Evolutionary conservation across 2,329 filamentous ascomycete genomes (phyloP).

Genomic region (Epichloe baconii): DNA sequence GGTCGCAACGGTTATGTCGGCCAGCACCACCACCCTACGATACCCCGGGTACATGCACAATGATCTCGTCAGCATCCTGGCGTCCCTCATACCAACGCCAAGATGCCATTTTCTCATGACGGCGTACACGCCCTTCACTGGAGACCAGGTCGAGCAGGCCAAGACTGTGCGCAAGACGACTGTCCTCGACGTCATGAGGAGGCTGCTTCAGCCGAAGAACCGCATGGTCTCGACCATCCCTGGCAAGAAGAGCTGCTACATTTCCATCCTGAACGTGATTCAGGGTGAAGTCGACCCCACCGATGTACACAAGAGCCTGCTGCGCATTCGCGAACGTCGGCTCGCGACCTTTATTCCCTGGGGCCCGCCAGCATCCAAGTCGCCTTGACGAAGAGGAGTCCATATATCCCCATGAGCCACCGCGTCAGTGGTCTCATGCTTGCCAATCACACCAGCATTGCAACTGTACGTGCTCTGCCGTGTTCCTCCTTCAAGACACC

Average conservation of each 20-base stretch:
- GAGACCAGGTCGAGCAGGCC: constrained; percentile 89
- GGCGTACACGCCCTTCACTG: constrained; percentile 94
- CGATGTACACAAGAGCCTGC: constrained; percentile 93
- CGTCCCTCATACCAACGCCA: constrained; percentile 89
- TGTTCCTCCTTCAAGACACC: no score
- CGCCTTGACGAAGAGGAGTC: constrained; percentile 88
- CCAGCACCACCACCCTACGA: constrained; percentile 86
- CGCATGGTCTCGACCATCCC: constrained; percentile 96
- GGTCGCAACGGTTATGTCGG: constrained; percentile 96
- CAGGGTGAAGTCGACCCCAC: constrained; percentile 97
- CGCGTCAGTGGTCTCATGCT: constrained; percentile 95
- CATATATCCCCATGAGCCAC: constrained; percentile 87
- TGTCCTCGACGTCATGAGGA: constrained; percentile 92
- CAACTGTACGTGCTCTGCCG: constrained; percentile 47
- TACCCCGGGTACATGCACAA: constrained; percentile 99
- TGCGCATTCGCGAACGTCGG: constrained; percentile 86
- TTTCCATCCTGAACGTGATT: constrained; percentile 97
- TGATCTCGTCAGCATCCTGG: constrained; percentile 91
- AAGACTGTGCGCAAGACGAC: constrained; percentile 98
- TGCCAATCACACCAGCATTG: constrained; percentile 94
- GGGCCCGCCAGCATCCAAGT: constrained; percentile 96
- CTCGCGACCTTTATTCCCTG: constrained; percentile 92
- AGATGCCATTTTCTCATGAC: constrained; percentile 98
- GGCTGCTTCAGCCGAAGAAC: constrained; percentile 93
- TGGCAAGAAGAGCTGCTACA: constrained; percentile 96